A percentile compares a stretch with the other conserved stretches of the same genome.
Evolutionary conservation across 768 basidiomycete species (phyloP).

Genomic region (Botryobasidium botryosum): DNA sequence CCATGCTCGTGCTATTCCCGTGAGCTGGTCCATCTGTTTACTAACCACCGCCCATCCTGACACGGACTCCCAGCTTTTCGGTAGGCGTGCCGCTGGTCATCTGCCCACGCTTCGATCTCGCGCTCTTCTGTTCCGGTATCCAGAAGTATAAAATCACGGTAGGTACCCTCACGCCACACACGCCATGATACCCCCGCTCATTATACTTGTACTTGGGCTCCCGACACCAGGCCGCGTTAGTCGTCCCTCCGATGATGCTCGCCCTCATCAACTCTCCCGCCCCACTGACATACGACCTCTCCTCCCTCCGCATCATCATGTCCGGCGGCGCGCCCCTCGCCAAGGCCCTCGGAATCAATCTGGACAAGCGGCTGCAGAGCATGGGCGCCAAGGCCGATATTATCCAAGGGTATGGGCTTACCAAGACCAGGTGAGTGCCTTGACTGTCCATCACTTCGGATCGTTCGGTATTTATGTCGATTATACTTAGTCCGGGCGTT

Average conservation of each 20-base stretch:
- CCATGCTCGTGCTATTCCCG: background rate
- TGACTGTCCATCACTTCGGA: background rate
- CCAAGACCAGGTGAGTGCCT: background rate
- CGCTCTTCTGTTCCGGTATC: slow-evolving; percentile 45
- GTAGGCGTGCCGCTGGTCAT: slow-evolving; percentile 19
- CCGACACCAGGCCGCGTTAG: slow-evolving; percentile 25
- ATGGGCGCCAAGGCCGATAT: background rate
- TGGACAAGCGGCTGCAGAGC: background rate
- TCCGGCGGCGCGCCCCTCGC: slow-evolving; percentile 67
- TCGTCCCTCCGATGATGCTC: slow-evolving; percentile 74
- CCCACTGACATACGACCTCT: slow-evolving; percentile 42
- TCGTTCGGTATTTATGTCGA: too few species aligned
- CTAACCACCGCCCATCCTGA: background rate
- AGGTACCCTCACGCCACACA: background rate
- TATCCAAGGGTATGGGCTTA: background rate
- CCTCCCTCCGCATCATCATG: slow-evolving; percentile 36
- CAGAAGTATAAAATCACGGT: slow-evolving; percentile 44
- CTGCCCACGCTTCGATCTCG: slow-evolving; percentile 49
- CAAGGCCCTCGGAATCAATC: background rate
- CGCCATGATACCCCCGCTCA: background rate
- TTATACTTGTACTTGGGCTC: background rate
- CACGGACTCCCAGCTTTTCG: background rate
- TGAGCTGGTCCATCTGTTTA: background rate
- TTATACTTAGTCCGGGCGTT: too few species aligned
- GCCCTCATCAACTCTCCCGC: slow-evolving; percentile 47